These are phyloP conservation scores for Euphorbia tirucalli DNA, from an alignment of 345 rosid species.

Conservation along the genomic window DNA sequence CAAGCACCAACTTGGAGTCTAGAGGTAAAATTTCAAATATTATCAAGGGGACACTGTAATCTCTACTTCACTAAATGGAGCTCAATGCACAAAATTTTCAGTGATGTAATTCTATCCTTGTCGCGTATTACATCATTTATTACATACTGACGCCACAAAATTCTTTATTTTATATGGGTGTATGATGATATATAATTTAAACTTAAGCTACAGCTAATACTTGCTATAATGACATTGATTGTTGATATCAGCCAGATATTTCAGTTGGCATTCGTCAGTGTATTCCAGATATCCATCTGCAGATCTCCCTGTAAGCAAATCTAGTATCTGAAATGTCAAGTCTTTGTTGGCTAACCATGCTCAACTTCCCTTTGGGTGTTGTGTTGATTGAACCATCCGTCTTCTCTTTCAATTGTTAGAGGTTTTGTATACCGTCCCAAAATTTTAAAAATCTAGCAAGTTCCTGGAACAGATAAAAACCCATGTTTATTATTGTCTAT, in stretches of 20 bases:
- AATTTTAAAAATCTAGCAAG: neutral
- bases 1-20: no score
- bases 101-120: no score
- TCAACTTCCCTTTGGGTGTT: neutral
- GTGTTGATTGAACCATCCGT: neutral
- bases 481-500: no score
- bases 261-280: neutral
- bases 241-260: neutral
- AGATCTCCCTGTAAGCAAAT: no score
- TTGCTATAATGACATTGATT: neutral
- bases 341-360: slow-evolving; percentile 9
- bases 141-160: slow-evolving; percentile 5
- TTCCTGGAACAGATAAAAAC: slow-evolving; percentile 10
- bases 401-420: neutral
- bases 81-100: no score
- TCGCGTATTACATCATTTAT: no score
- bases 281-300: no score
- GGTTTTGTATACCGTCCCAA: neutral
- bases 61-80: no score
- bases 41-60: no score
- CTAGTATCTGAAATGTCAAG: neutral
- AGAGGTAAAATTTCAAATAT: no score
- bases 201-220: neutral
- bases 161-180: neutral
- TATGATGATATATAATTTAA: neutral